phyloP scores from a whole-genome alignment of 1,139 yeast species.

The Yamadazyma aaseri region DNA sequence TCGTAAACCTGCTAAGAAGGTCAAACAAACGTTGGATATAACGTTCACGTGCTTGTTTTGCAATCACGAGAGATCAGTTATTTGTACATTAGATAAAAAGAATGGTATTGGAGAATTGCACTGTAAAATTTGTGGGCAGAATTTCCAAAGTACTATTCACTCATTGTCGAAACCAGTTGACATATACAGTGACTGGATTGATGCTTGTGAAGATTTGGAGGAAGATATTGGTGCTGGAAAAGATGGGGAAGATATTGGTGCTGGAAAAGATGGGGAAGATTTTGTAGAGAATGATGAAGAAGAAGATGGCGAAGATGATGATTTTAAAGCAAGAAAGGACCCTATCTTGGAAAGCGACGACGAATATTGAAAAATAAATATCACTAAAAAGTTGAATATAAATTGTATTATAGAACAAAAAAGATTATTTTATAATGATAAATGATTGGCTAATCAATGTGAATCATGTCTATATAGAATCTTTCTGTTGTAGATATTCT shows the following conservation, averaged over 20 bases:
- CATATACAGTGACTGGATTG: conserved; percentile 97
- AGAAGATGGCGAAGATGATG: conserved; percentile 27
- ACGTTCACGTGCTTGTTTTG: conserved; percentile 92
- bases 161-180: conserved; percentile 86
- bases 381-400: conserved; percentile 1
- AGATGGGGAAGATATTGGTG: conserved; percentile 21
- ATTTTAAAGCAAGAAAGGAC: conserved; percentile 14
- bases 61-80: conserved; percentile 91
- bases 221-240: too few relatives aligned
- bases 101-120: conserved; percentile 79
- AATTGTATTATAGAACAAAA: not conserved
- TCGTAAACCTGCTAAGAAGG: conserved; percentile 74
- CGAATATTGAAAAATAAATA: conserved; percentile 16
- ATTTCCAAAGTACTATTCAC: conserved; percentile 86
- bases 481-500: too few relatives aligned
- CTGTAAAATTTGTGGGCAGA: conserved; percentile 94
- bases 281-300: conserved; percentile 33
- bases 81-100: conserved; percentile 85
- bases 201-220: conserved; percentile 96
- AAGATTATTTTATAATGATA: too few relatives aligned
- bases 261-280: conserved; percentile 21
- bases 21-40: conserved; percentile 79
- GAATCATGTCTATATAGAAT: too few relatives aligned
- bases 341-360: conserved; percentile 29
- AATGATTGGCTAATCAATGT: too few relatives aligned